Conservation (phyloP, 179 eudicot genomes). For the Patellifolia procumbens region DNA sequence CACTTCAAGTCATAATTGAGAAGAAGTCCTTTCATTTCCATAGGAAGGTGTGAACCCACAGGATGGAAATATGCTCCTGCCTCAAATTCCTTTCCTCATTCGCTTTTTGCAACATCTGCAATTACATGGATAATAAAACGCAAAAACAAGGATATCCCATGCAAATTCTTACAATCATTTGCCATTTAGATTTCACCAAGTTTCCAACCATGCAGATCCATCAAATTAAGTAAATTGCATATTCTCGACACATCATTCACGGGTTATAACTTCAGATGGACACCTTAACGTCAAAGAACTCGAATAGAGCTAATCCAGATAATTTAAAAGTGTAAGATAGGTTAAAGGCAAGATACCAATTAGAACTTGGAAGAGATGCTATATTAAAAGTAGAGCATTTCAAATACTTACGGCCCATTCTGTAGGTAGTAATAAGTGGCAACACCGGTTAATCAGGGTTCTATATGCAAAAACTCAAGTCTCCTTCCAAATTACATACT, state of each 20-base stretch:
- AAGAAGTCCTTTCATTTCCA: background rate
- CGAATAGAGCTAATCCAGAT: background rate
- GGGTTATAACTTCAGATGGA: background rate
- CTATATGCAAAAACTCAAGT: too few relatives aligned
- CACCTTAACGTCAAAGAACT: background rate
- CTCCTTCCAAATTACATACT: too few relatives aligned
- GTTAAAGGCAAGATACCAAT: background rate
- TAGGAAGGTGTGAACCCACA: background rate
- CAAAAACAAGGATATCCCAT: background rate
- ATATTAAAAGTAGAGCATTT: background rate
- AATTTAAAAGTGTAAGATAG: background rate
- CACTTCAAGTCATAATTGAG: background rate
- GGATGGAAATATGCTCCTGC: background rate
- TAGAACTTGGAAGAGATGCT: background rate
- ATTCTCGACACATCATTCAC: background rate
- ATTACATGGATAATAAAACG: background rate
- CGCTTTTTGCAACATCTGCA: too few relatives aligned
- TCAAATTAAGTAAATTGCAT: background rate
- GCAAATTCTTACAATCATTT: background rate
- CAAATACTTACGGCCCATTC: background rate
- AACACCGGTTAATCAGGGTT: too few relatives aligned
- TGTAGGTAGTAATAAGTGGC: too few relatives aligned
- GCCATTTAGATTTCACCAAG: background rate
- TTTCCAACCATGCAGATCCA: background rate
- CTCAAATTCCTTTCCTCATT: too few relatives aligned